Evolutionary conservation across 768 basidiomycete species (phyloP).

Genomic region (Russula vinacea): DNA sequence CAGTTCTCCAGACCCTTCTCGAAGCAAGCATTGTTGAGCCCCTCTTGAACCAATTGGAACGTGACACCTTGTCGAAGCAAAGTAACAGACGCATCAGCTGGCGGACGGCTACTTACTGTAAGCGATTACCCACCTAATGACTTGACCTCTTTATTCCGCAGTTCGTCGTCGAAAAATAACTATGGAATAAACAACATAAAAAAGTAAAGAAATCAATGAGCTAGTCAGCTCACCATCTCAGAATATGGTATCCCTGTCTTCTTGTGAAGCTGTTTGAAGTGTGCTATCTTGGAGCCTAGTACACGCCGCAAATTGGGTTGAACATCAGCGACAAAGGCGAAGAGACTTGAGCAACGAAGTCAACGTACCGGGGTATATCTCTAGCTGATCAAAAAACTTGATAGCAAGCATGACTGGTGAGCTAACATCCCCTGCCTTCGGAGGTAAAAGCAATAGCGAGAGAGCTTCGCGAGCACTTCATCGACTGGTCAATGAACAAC

Average conservation of each 20-base stretch:
- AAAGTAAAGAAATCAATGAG: background rate
- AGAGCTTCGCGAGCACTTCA: constrained; percentile 73
- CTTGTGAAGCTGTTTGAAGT: constrained; percentile 41
- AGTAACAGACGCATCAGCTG: background rate
- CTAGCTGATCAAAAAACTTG: constrained; percentile 63
- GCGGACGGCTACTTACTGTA: background rate
- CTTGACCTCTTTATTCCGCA: constrained; percentile 21
- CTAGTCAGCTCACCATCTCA: constrained; percentile 58
- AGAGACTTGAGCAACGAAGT: background rate
- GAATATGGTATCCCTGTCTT: constrained; percentile 74
- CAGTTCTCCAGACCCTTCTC: constrained; percentile 70
- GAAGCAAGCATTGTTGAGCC: constrained; percentile 59
- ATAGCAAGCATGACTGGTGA: constrained; percentile 46
- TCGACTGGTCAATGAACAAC: background rate
- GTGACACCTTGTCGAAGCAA: constrained; percentile 58
- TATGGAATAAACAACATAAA: background rate
- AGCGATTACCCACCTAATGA: constrained; percentile 42
- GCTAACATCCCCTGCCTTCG: constrained; percentile 36
- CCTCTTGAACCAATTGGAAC: constrained; percentile 66
- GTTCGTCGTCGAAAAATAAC: constrained; percentile 24
- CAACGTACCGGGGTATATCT: constrained; percentile 65
- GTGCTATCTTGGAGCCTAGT: constrained; percentile 70
- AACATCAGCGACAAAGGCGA: background rate
- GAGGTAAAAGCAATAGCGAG: constrained; percentile 54
- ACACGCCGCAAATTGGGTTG: background rate